Evolutionary conservation across 257 asterid genomes (phyloP).

Genomic region (Jacaranda mimosifolia): DNA sequence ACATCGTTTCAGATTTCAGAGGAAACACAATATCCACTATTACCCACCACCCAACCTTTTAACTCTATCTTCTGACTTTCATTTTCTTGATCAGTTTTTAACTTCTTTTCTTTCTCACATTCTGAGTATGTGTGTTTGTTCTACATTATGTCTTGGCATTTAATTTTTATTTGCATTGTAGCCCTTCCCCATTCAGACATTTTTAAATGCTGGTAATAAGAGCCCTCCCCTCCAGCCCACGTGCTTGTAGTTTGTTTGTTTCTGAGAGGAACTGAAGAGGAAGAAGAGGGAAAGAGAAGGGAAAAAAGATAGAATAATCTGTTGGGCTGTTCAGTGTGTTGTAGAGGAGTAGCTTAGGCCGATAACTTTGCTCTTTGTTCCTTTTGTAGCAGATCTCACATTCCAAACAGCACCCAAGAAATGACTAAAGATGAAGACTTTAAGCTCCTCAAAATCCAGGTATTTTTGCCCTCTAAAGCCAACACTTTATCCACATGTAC

Average conservation of each 20-base stretch:
- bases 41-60: neutral
- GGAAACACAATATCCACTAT: neutral
- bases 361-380: conserved; percentile 6
- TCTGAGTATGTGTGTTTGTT: conserved; percentile 9
- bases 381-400: conserved; percentile 46
- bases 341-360: neutral
- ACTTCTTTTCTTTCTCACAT: conserved; percentile 4
- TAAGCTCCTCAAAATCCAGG: conserved; percentile 97
- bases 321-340: neutral
- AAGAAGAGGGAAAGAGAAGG: neutral
- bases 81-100: conserved; percentile 15
- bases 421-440: conserved; percentile 90
- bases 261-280: conserved; percentile 10
- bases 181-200: neutral
- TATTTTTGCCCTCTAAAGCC: conserved; percentile 16
- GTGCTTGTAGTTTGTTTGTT: conserved; percentile 4
- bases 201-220: neutral
- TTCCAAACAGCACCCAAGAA: conserved; percentile 42
- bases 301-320: neutral
- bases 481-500: neutral
- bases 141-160: conserved; percentile 19
- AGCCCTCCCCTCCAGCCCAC: neutral
- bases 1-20: conserved; percentile 51
- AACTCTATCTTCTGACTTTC: conserved; percentile 13
- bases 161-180: conserved; percentile 4